phyloP scores from a whole-genome alignment of 352 stramenopile genomes.

The Phytophthora megakarya region DNA sequence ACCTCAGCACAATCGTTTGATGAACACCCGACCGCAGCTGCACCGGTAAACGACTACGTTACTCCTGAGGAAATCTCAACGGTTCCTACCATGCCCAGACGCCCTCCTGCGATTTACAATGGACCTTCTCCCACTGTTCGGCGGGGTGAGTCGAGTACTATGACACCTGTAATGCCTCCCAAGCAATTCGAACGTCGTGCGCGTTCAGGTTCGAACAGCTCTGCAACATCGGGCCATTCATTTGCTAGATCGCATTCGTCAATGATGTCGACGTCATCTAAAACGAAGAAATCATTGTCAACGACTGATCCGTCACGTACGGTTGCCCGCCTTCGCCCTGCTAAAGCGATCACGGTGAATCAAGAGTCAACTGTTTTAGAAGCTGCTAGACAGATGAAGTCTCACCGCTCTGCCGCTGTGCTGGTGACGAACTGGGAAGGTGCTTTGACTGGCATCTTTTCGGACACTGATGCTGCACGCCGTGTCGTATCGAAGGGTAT shows the following conservation, averaged over 20 bases:
- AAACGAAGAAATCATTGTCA: conserved; percentile 63
- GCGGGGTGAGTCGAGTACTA: conserved; percentile 27
- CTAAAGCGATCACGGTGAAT: conserved; percentile 89
- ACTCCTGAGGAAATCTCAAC: conserved; percentile 22
- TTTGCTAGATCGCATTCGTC: conserved; percentile 81
- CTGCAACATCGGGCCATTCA: conserved; percentile 75
- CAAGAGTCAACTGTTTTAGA: conserved; percentile 84
- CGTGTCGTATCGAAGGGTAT: conserved; percentile 81
- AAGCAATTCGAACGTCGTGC: conserved; percentile 50
- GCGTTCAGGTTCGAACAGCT: conserved; percentile 76
- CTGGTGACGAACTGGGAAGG: conserved; percentile 90
- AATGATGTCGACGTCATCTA: conserved; percentile 78
- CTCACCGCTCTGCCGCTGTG: conserved; percentile 90
- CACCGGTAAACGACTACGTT: conserved; percentile 23
- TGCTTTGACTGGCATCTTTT: conserved; percentile 94
- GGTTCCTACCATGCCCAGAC: conserved; percentile 22
- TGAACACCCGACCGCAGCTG: conserved; percentile 15
- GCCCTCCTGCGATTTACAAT: conserved; percentile 45
- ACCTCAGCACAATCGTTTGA: conserved; percentile 22
- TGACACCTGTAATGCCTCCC: conserved; percentile 32
- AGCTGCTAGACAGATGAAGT: conserved; percentile 91
- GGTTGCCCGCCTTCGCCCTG: conserved; percentile 76
- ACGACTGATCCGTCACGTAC: conserved; percentile 64
- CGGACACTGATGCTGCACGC: conserved; percentile 89
- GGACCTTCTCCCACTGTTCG: conserved; percentile 32